phyloP scores from a whole-genome alignment of 2,329 filamentous ascomycete genomes.

The Curvularia sp. region DNA sequence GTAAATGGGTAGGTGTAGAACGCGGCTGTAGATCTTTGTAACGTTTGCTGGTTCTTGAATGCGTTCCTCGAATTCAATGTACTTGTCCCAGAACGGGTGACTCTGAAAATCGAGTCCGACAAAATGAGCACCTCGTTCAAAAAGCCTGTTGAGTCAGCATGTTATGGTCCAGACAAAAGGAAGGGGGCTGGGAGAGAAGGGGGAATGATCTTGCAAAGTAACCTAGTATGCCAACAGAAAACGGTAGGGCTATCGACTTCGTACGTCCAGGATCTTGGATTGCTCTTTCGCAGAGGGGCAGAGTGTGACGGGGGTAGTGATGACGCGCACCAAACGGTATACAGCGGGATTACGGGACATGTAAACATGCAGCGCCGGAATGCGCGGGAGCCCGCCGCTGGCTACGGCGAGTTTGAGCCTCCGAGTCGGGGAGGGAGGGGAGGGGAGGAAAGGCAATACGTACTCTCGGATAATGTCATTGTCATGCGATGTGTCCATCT shows the following conservation, averaged over 20 bases:
- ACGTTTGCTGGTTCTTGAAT: conserved; percentile 66
- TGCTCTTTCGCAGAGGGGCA: conserved; percentile 24
- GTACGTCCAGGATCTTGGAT: conserved; percentile 15
- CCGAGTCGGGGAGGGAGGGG: conserved; percentile 26
- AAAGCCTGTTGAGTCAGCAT: conserved; percentile 67
- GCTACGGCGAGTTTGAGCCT: conserved; percentile 40
- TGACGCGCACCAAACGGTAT: conserved; percentile 46
- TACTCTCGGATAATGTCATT: conserved; percentile 98
- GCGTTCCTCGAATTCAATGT: conserved; percentile 94
- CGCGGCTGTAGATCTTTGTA: conserved; percentile 79
- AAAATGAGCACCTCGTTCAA: conserved; percentile 83
- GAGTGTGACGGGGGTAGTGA: conserved; percentile 46
- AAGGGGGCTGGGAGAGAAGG: conserved; percentile 1
- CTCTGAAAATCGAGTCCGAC: conserved; percentile 93
- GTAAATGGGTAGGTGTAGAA: conserved; percentile 91
- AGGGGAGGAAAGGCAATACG: conserved; percentile 63
- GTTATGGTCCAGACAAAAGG: not conserved
- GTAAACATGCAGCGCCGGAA: conserved; percentile 24
- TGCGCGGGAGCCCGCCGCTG: conserved; percentile 24
- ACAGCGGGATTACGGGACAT: conserved; percentile 31
- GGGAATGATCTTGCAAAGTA: conserved; percentile 29
- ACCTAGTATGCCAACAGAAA: conserved; percentile 15
- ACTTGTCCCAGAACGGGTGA: conserved; percentile 99
- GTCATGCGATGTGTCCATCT: conserved; percentile 96
- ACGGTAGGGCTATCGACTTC: conserved; percentile 24